Evolutionary conservation across 495 filamentous ascomycete species (phyloP), one percentile per base, ranked within the genome.

Genomic region (Lasiosphaeriaceae sp.): DNA sequence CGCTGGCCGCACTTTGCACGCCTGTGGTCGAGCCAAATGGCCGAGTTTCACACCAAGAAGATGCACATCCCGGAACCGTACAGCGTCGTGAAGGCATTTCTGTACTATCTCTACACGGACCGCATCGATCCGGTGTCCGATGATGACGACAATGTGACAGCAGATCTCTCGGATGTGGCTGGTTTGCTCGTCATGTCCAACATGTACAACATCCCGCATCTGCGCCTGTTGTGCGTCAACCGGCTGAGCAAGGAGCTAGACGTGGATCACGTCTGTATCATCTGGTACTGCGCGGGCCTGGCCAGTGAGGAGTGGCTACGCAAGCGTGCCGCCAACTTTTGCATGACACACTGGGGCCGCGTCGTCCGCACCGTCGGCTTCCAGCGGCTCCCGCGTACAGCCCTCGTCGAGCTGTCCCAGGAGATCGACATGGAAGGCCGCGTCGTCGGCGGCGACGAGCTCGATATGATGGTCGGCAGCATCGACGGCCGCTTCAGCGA

Each of bases 21-120:
- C 11, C 72, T 98, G 4, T 97, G 94, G 71, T 82, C 89, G 19
- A 83, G 93, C 11, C 90, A 96, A 61, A 97, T 98, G 94, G 84
- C 87, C 11, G 94, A 98, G 67, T 97, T 94, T 64, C 94, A 97
- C 69, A 90, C 89, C 12, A 92, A 92, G 63, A 89, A 89, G 68
- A 92, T 98, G 88, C 94, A 97, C 72, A 96, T 98, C 43, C 92
- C 95, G 0, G 95, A 97, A 66, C 90, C 92, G 2, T 97, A 97
- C 69, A 86, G 86, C 4, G 92, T 96, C 4, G 95, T 98, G 53
- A 90, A 90, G 56, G 89, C 92, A 2, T 98, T 98, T 67, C 77
- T 97, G 22, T 94, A 92, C 76, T 98, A 96, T 66, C 81, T 98
- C 16, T 98, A 98, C 74, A 96, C 93, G 2, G 94, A 97, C 71